These are phyloP conservation scores for Jaenimonas drosophilae DNA, from an alignment of 208 protist species.

Conservation along the genomic window DNA sequence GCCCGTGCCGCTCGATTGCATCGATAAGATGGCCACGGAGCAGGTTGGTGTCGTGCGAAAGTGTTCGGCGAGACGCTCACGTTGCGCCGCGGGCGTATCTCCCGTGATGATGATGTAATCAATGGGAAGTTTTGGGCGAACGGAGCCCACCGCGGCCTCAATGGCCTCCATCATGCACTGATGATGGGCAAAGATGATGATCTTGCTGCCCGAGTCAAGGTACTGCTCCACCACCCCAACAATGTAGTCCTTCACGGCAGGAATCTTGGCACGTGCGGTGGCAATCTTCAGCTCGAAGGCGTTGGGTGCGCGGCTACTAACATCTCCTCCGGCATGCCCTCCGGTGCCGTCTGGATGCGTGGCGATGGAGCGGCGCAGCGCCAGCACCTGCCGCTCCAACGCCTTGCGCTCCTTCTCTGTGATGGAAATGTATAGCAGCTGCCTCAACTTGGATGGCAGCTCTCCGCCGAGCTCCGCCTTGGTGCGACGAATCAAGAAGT, in stretches of 20 bases:
- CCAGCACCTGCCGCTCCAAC: conserved; percentile 62
- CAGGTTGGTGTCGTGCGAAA: conserved; percentile 65
- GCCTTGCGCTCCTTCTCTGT: conserved; percentile 76
- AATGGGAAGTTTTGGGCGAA: conserved; percentile 41
- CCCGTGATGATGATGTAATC: conserved; percentile 92
- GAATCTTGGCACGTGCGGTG: conserved; percentile 79
- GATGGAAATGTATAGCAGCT: conserved; percentile 80
- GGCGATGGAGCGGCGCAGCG: conserved; percentile 32
- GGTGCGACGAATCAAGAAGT: conserved; percentile 91
- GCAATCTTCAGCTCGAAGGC: conserved; percentile 81
- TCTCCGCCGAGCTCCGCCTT: conserved; percentile 86
- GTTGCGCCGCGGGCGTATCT: conserved; percentile 52
- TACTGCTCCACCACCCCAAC: conserved; percentile 62
- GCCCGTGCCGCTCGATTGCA: conserved; percentile 93
- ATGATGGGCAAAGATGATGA: conserved; percentile 94
- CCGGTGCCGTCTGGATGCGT: background rate
- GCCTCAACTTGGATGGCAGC: conserved; percentile 82
- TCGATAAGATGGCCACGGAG: conserved; percentile 85
- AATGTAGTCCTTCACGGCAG: conserved; percentile 87
- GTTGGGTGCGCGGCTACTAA: conserved; percentile 20
- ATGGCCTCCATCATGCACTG: conserved; percentile 89
- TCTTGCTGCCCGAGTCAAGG: conserved; percentile 68
- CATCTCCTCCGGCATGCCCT: conserved; percentile 4
- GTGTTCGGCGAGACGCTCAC: conserved; percentile 63
- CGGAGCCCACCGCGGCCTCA: conserved; percentile 48